Percentiles rank a stretch among this genome's conserved stretches.
phyloP scores from a whole-genome alignment of 1,284 basidiomycete species.

The Inonotus hispidus region DNA sequence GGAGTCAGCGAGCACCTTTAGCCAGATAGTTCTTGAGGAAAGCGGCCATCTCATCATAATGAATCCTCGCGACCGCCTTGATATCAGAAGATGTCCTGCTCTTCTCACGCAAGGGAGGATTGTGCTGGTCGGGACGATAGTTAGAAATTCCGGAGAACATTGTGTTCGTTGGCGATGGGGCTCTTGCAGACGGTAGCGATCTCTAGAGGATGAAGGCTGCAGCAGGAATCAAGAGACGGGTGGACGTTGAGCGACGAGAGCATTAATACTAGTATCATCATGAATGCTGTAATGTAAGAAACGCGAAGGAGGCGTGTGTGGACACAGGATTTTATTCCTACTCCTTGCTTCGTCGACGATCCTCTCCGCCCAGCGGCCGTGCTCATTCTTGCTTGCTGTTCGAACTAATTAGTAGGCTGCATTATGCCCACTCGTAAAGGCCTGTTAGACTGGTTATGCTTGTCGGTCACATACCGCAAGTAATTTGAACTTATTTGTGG shows the following conservation, averaged over 20 bases:
- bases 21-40: constrained; percentile 52
- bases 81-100: constrained; percentile 52
- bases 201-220: neutral
- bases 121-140: constrained; percentile 72
- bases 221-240: neutral
- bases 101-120: constrained; percentile 51
- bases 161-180: constrained; percentile 71
- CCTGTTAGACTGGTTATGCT: too few species aligned
- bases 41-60: constrained; percentile 69
- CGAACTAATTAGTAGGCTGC: too few species aligned
- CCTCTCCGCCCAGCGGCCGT: too few species aligned
- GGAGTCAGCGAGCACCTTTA: constrained; percentile 45
- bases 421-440: too few species aligned
- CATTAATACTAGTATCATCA: too few species aligned
- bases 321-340: too few species aligned
- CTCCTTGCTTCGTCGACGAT: too few species aligned
- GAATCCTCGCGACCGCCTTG: constrained; percentile 59
- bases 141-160: constrained; percentile 80
- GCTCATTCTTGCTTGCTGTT: too few species aligned
- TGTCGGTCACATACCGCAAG: too few species aligned
- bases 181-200: constrained; percentile 24
- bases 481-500: too few species aligned
- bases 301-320: neutral
- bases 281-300: too few species aligned
- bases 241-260: neutral